Evolutionary conservation across 768 basidiomycete genomes (phyloP), one percentile per base, ranked within the genome.

Genomic region (Suillus plorans): DNA sequence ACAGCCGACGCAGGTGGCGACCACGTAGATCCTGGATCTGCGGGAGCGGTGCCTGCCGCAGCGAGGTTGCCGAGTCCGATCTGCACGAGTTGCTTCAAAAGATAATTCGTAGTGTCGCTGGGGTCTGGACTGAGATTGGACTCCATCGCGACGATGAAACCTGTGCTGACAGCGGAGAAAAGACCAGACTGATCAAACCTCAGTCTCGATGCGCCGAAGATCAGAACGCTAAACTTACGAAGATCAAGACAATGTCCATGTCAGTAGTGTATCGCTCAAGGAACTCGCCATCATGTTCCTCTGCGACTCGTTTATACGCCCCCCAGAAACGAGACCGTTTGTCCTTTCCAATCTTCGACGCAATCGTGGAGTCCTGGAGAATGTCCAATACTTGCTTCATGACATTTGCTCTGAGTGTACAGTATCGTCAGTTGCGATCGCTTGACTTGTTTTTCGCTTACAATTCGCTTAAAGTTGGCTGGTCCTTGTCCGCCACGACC

Each of bases 181-280:
- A 69, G 58, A 41, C 68, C 64, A 37, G 68, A 64, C 68, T 69
- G 28, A 36, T 34, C 5, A 31, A 16, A 42, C 9, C 10, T 60
- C 39, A 39, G n/a, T 16, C 14, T 60, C 5, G 18, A 13, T 3
- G 39, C 8, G 50, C 5, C 28, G 14, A 31, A 16, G 7, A 52
- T 18, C 14, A 31, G 16, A 8, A 52, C 9, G 16, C 50, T 4
- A 22, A 16, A 61, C 71, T 14, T 47, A 72, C 71, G 55, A 72
- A 72, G 60, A 72, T 61, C 6, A 72, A 58, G 14, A 70, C 59
- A n/a, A 69, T 65, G 58, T 72, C 68, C 50, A 72, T 63, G 34
- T 67, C 65, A 31, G 64, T 56, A 10, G 60, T 67, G 45, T 65
- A 69, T 34, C 65, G 60, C 8, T 72, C 67, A 2, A 69, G 37